phyloP scores from a whole-genome alignment of 2,329 filamentous ascomycete species.

The Fusarium sulawesiense region DNA sequence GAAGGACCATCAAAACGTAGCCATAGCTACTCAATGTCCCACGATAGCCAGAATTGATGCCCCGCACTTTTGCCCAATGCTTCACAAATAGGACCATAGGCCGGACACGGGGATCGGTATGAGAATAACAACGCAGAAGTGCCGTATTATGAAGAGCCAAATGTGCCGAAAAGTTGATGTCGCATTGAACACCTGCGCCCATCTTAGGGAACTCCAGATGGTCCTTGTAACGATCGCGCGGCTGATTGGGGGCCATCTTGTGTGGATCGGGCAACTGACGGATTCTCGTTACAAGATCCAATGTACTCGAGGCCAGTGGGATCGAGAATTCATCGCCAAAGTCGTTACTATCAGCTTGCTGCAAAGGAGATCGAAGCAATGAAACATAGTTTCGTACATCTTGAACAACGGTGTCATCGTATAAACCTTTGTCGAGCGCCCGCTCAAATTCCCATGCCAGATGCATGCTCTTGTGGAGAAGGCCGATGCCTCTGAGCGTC shows the following conservation, averaged over 20 bases:
- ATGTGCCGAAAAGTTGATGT: conserved; percentile 91
- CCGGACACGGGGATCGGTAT: conserved; percentile 80
- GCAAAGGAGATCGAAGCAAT: conserved; percentile 58
- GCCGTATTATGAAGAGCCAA: conserved; percentile 86
- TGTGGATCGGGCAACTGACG: conserved; percentile 61
- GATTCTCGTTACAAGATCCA: conserved; percentile 56
- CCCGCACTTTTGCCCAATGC: conserved; percentile 86
- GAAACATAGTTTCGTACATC: conserved; percentile 62
- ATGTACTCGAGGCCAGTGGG: conserved; percentile 51
- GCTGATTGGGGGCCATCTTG: conserved; percentile 62
- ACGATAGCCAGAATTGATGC: conserved; percentile 87
- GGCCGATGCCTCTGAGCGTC: conserved; percentile 57
- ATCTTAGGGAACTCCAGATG: conserved; percentile 81
- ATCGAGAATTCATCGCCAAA: conserved; percentile 48
- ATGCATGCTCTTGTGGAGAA: conserved; percentile 66
- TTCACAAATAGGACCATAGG: conserved; percentile 88
- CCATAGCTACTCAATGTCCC: conserved; percentile 91
- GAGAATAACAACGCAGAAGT: conserved; percentile 84
- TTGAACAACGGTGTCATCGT: conserved; percentile 51
- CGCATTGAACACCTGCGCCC: conserved; percentile 85
- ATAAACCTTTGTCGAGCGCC: conserved; percentile 62
- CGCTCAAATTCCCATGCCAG: conserved; percentile 67
- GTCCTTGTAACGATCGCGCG: conserved; percentile 66
- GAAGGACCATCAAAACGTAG: conserved; percentile 91
- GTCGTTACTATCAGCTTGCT: conserved; percentile 1